A percentile compares a stretch with the other conserved stretches of the same genome.
phyloP scores from a whole-genome alignment of 495 filamentous ascomycete species.

The Hyaloscypha variabilis region DNA sequence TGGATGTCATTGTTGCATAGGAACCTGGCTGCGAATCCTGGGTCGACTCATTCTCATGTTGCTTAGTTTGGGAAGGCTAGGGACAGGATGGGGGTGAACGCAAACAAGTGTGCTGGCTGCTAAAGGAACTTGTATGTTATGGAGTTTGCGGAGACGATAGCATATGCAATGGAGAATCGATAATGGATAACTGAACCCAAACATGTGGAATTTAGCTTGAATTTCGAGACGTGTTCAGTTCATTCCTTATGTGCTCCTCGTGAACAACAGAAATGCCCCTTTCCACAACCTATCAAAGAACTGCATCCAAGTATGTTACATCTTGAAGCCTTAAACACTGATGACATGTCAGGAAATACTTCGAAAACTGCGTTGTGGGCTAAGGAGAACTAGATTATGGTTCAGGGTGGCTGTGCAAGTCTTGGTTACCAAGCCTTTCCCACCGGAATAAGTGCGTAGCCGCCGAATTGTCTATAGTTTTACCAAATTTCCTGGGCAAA shows the following conservation, averaged over 20 bases:
- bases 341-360: neutral
- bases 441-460: neutral
- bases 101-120: no score
- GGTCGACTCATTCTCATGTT: neutral
- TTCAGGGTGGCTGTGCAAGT: neutral
- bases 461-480: neutral
- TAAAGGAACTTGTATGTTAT: no score
- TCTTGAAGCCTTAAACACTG: neutral
- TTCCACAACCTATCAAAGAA: neutral
- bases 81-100: no score
- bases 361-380: neutral
- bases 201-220: no score
- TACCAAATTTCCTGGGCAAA: neutral
- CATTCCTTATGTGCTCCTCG: neutral
- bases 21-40: constrained; percentile 13
- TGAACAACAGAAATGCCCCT: neutral
- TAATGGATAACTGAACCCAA: no score
- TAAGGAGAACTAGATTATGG: neutral
- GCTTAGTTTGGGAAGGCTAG: no score
- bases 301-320: neutral
- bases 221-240: no score
- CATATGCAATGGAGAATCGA: no score
- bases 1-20: neutral
- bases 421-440: neutral
- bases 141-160: no score